Evolutionary conservation across 2,329 filamentous ascomycete genomes (phyloP), one percentile per base, ranked within the genome.

Genomic region (Xylariaceae sp.): DNA sequence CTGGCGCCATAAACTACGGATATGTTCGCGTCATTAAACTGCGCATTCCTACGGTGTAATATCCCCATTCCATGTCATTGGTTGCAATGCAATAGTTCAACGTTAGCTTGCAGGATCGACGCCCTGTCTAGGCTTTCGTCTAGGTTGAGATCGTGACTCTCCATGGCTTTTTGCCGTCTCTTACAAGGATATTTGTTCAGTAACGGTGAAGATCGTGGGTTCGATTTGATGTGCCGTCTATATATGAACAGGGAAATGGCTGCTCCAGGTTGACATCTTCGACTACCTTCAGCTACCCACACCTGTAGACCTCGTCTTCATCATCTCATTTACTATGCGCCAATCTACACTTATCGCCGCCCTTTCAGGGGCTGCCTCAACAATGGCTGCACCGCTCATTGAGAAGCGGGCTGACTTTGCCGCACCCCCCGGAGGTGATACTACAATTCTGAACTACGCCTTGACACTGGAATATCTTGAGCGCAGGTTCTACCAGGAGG

Each of bases 401-500:
- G 20, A 37, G 34, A 37, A 37, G 27, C 27, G 27, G 34, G 34
- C 34, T 4, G 20, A 37, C 14, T 37, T 19, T 19, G 34, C n/a
- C 19, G 16, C 34, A 14, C 34, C 20, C 20, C 19, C 34, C 5
- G 34, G 34, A 5, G 34, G 34, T 19, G 34, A 37, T 12, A 37
- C 20, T 4, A 21, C n/a, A 5, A 37, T 37, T 19, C 34, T 37
- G 4, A 37, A 37, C 34, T 37, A 37, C 11, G 34, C 34, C 4
- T 21, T 37, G 20, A 37, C 34, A 19, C 34, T 37, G 3, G 34
- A 37, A 19, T 37, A 37, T 19, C 34, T 37, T 17, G 34, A 37
- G 34, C 34, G 34, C 5, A 37, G 19, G 34, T 37, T 37, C 34
- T 37, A 37, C 14, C 34, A 37, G 19, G 34, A 37, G 34, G 34